Evolutionary conservation across 2,329 filamentous ascomycete genomes (phyloP), one percentile per base, ranked within the genome.

Genomic region (Penicillium sp.): DNA sequence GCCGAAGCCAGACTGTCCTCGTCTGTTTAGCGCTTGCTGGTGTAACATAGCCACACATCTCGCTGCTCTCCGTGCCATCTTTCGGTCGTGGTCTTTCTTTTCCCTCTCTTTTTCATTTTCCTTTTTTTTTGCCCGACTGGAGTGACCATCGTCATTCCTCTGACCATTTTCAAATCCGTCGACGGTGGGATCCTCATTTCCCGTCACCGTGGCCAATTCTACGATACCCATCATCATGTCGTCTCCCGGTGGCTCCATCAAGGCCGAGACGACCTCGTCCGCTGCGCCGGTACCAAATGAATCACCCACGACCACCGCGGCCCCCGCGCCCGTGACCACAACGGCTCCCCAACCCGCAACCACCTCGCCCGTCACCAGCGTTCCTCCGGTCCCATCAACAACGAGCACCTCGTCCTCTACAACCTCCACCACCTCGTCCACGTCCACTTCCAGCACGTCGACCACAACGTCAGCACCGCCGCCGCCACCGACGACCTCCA

Each of bases 401-500:
- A 39, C 33, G 42, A 38, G 12, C 26, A 45, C 46, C 25, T 47
- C 46, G 18, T 50, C 50, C 12, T 51, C 51, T 25, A 47, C 37
- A 32, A 45, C 34, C 29, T 45, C 43, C 26, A 32, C 49, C 34
- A 47, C 43, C 39, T 42, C 43, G 40, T 45, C 46, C 46, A 44
- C 52, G 34, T 44, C 36, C 26, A 54, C 44, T 33, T 43, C 50
- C 44, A 46, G 44, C 29, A 54, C 53, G 5, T 51, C 50, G 18
- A 54, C 43, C 25, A 45, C 27, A 46, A 52, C 27, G 4, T 43
- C 67, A 42, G 48, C 51, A 12, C 28, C 29, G 7, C 25, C 11
- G 28, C 40, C 51, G n/a, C 48, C 59, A 6, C 47, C 61, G 11
- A 50, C 56, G 4, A 41, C 60, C 11, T 51, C 59, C 4, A 45